Evolutionary conservation across 352 stramenopile genomes (phyloP).

Genomic region (Albugo candida): DNA sequence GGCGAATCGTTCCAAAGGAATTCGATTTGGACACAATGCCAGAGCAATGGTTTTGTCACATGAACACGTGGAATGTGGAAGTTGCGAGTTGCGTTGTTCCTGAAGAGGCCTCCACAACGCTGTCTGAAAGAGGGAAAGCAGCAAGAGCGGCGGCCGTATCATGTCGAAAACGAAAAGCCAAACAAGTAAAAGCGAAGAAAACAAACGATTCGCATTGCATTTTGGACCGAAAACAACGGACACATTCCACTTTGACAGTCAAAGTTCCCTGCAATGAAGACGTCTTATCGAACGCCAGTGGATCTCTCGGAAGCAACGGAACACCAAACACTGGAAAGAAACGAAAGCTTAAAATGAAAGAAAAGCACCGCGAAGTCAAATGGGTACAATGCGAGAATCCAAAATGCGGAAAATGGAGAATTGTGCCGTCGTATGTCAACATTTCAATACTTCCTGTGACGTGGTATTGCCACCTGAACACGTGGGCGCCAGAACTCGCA

Average conservation of each 20-base stretch:
- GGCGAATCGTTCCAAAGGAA: constrained; percentile 80
- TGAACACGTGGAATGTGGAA: constrained; percentile 85
- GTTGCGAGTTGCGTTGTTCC: constrained; percentile 74
- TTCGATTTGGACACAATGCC: constrained; percentile 83
- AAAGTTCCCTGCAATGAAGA: too few species aligned
- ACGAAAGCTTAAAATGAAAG: constrained; percentile 51
- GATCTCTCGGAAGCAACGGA: constrained; percentile 7
- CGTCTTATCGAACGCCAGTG: too few species aligned
- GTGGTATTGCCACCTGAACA: constrained; percentile 76
- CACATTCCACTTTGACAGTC: too few species aligned
- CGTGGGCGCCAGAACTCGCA: constrained; percentile 47
- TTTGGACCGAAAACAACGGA: not conserved
- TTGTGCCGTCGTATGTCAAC: constrained; percentile 82
- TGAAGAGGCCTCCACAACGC: constrained; percentile 61
- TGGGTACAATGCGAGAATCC: constrained; percentile 93
- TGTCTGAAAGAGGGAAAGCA: too few species aligned
- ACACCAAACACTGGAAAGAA: constrained; percentile 70
- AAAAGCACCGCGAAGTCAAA: constrained; percentile 68
- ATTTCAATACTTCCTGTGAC: constrained; percentile 75
- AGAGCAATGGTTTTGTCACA: constrained; percentile 90
- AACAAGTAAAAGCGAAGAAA: constrained; percentile 19
- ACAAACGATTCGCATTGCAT: not conserved
- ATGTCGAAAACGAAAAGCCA: constrained; percentile 9
- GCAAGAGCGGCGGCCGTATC: constrained; percentile 9
- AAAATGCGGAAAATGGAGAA: constrained; percentile 88